Conservation (phyloP, 768 basidiomycete species). For the Gymnopilus junonius region DNA sequence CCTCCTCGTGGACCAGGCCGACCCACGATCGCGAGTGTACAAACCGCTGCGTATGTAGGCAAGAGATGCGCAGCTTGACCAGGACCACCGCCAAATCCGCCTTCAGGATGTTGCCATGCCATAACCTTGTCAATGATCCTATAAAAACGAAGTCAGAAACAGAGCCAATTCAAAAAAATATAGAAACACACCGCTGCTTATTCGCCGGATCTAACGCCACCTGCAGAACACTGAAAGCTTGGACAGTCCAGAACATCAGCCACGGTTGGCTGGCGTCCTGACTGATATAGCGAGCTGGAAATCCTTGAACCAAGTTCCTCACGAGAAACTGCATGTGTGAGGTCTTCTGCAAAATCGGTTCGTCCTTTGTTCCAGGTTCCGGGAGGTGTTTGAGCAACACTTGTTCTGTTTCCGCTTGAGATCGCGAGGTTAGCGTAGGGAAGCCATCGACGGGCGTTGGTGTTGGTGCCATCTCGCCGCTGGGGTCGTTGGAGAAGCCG, state of each 20-base stretch:
- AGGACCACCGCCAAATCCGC: conserved; percentile 93
- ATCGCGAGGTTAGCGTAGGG: conserved; percentile 62
- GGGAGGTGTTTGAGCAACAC: conserved; percentile 62
- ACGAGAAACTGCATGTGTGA: conserved; percentile 79
- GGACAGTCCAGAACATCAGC: conserved; percentile 93
- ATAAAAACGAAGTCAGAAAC: not conserved
- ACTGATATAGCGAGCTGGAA: conserved; percentile 77
- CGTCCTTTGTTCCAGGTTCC: conserved; percentile 4
- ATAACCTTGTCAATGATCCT: conserved; percentile 85
- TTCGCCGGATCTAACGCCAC: conserved; percentile 78
- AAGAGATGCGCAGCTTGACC: conserved; percentile 88
- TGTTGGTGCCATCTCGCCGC: conserved; percentile 21
- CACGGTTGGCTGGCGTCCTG: conserved; percentile 97
- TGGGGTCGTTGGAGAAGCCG: not conserved
- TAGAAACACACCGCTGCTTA: conserved; percentile 65
- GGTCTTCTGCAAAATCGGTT: conserved; percentile 56
- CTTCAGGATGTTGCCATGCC: conserved; percentile 81
- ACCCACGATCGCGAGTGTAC: conserved; percentile 82
- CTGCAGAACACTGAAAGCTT: conserved; percentile 80
- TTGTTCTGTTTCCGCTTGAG: conserved; percentile 70
- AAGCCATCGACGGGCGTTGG: conserved; percentile 59
- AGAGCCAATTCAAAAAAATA: not conserved
- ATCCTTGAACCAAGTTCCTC: conserved; percentile 74
- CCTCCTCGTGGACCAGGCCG: conserved; percentile 72
- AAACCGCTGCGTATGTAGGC: conserved; percentile 89